Evolutionary conservation across 345 rosid genomes (phyloP).

Genomic region (Populus euphratica): DNA sequence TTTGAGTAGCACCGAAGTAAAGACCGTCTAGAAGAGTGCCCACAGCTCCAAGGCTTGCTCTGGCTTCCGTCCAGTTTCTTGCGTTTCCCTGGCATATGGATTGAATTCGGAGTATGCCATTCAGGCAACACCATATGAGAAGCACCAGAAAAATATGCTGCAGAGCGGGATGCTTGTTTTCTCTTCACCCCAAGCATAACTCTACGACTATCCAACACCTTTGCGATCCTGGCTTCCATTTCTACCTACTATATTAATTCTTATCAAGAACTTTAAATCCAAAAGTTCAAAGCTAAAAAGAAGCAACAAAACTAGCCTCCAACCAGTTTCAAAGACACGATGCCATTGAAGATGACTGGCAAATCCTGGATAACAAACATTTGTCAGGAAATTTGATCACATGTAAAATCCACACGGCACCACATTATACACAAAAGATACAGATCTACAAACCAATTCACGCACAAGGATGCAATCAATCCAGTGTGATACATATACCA

Average conservation of each 20-base stretch:
- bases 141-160: slow-evolving; percentile 38
- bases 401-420: not conserved
- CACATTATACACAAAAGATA: not conserved
- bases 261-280: slow-evolving; percentile 49
- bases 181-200: slow-evolving; percentile 42
- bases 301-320: slow-evolving; percentile 29
- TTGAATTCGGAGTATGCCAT: slow-evolving; percentile 28
- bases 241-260: slow-evolving; percentile 38
- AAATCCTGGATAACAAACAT: slow-evolving; percentile 34
- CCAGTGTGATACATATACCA: not conserved
- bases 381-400: not conserved
- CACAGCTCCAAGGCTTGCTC: slow-evolving; percentile 25
- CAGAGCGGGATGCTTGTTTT: slow-evolving; percentile 40
- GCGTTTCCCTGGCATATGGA: slow-evolving; percentile 42
- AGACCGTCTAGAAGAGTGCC: slow-evolving; percentile 35
- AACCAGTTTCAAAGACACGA: slow-evolving; percentile 38
- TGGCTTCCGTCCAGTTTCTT: slow-evolving; percentile 39
- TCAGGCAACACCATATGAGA: slow-evolving; percentile 30
- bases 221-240: slow-evolving; percentile 46
- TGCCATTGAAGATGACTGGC: slow-evolving; percentile 25
- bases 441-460: not conserved
- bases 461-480: not conserved
- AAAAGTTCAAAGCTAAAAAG: slow-evolving; percentile 35
- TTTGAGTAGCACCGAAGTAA: slow-evolving; percentile 58
- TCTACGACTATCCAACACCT: slow-evolving; percentile 20